phyloP scores from a whole-genome alignment of 2,329 filamentous ascomycete genomes.

The Septoria petroselini region DNA sequence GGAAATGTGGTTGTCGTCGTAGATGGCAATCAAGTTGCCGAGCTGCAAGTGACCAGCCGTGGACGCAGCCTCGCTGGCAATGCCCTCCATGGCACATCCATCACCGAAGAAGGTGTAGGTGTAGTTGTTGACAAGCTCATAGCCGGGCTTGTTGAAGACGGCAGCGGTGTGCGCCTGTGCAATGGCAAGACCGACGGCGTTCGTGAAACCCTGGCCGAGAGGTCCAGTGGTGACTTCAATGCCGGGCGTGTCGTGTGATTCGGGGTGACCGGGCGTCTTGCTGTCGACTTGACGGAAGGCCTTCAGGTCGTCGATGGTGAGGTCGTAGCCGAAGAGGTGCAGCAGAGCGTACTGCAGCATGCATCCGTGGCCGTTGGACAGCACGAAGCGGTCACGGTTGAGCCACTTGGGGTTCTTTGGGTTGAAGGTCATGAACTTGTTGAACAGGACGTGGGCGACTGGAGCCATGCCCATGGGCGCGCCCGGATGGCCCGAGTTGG shows the following conservation, averaged over 20 bases:
- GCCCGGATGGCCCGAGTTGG: slow-evolving; percentile 98
- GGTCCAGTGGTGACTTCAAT: slow-evolving; percentile 97
- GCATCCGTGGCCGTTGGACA: slow-evolving; percentile 98
- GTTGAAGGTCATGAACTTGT: slow-evolving; percentile 99
- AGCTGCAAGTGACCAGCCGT: slow-evolving; percentile 94
- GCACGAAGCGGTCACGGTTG: slow-evolving; percentile 97
- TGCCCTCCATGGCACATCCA: slow-evolving; percentile 97
- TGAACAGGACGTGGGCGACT: slow-evolving; percentile 92
- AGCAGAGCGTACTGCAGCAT: slow-evolving; percentile 99
- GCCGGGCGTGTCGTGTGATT: slow-evolving; percentile 93
- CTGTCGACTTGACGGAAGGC: slow-evolving; percentile 77
- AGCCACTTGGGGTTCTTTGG: slow-evolving; percentile 97
- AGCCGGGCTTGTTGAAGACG: slow-evolving; percentile 94
- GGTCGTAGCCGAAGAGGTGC: slow-evolving; percentile 87
- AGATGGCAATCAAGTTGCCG: slow-evolving; percentile 94
- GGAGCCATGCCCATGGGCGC: slow-evolving; percentile 98
- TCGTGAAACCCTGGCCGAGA: slow-evolving; percentile 94
- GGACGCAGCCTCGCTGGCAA: slow-evolving; percentile 88
- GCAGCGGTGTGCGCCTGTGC: slow-evolving; percentile 88
- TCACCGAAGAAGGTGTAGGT: slow-evolving; percentile 97
- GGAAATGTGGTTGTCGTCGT: slow-evolving; percentile 98
- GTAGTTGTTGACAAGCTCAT: slow-evolving; percentile 89
- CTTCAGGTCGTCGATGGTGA: slow-evolving; percentile 91
- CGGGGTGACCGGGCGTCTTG: slow-evolving; percentile 94
- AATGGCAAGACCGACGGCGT: slow-evolving; percentile 96